These are phyloP conservation scores for Berkeleyomyces rouxiae DNA, from an alignment of 2,329 filamentous ascomycete species.

Conservation along the genomic window DNA sequence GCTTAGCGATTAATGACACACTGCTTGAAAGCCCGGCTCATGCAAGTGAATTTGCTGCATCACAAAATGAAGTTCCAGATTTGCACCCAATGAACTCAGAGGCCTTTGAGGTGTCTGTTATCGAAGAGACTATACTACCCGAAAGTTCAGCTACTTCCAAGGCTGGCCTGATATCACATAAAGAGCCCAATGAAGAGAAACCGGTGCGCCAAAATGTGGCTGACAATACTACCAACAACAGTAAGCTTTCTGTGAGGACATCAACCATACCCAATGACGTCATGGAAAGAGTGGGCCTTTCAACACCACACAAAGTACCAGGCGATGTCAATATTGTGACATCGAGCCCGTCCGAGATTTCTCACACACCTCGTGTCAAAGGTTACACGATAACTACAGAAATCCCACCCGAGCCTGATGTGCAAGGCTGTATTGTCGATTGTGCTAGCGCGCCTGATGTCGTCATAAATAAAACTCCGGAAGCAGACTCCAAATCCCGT, in stretches of 20 bases:
- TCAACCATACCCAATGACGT: not conserved
- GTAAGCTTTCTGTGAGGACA: not conserved
- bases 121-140: conserved; percentile 8
- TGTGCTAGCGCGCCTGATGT: not conserved
- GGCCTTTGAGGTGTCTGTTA: not conserved
- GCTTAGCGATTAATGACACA: not conserved
- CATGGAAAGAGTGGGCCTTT: not conserved
- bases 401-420: too few relatives aligned
- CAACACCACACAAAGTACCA: not conserved
- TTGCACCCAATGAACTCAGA: not conserved
- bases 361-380: not conserved
- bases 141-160: not conserved
- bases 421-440: too few relatives aligned
- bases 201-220: not conserved
- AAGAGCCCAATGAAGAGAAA: not conserved
- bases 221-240: not conserved
- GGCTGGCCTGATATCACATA: not conserved
- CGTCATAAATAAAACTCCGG: not conserved
- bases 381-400: not conserved
- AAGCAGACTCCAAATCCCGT: not conserved
- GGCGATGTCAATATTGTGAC: not conserved
- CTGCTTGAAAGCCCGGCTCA: not conserved
- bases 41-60: not conserved
- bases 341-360: not conserved
- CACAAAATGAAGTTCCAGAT: not conserved